Evolutionary conservation across 192 early-diverging fungal species (phyloP).

Genomic region (Bifiguratus adelaidae): DNA sequence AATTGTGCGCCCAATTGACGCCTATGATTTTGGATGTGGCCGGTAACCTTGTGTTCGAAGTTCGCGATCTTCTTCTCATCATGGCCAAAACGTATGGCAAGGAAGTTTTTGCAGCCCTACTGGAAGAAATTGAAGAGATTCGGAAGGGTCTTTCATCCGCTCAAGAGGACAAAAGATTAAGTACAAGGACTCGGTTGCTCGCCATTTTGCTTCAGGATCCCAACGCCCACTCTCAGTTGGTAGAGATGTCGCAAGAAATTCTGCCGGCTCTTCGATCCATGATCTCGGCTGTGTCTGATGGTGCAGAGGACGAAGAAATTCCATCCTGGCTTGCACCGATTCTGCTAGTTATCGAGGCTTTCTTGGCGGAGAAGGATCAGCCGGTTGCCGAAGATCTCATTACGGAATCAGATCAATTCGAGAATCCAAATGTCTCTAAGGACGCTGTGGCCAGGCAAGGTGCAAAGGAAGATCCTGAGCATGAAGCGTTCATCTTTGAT

Average conservation of each 20-base stretch:
- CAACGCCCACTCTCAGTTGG: slow-evolving; percentile 31
- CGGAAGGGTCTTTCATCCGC: too few relatives aligned
- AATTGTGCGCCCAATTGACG: too few relatives aligned
- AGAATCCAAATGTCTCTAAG: not conserved
- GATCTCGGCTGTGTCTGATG: slow-evolving; percentile 3
- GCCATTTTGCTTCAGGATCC: slow-evolving; percentile 49
- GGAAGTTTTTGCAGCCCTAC: too few relatives aligned
- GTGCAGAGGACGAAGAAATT: slow-evolving; percentile 5
- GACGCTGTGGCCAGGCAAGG: slow-evolving; percentile 1
- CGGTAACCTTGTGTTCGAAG: too few relatives aligned
- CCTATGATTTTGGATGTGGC: too few relatives aligned
- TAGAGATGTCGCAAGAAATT: slow-evolving; percentile 10
- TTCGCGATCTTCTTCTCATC: too few relatives aligned
- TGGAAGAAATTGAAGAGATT: too few relatives aligned
- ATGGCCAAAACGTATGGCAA: too few relatives aligned
- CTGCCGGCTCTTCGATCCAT: slow-evolving; percentile 9
- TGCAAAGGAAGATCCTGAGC: slow-evolving; percentile 18
- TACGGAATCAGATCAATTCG: not conserved
- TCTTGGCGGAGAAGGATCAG: slow-evolving; percentile 54
- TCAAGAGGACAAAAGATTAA: slow-evolving; percentile 23
- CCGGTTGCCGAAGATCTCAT: slow-evolving; percentile 15
- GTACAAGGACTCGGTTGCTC: slow-evolving; percentile 41
- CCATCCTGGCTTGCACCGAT: slow-evolving; percentile 44
- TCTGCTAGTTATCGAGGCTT: slow-evolving; percentile 52
- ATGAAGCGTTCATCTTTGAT: slow-evolving; percentile 18